These are phyloP conservation scores for Aspergillus novoparasiticus DNA, from an alignment of 2,329 filamentous ascomycete genomes.

Conservation along the genomic window DNA sequence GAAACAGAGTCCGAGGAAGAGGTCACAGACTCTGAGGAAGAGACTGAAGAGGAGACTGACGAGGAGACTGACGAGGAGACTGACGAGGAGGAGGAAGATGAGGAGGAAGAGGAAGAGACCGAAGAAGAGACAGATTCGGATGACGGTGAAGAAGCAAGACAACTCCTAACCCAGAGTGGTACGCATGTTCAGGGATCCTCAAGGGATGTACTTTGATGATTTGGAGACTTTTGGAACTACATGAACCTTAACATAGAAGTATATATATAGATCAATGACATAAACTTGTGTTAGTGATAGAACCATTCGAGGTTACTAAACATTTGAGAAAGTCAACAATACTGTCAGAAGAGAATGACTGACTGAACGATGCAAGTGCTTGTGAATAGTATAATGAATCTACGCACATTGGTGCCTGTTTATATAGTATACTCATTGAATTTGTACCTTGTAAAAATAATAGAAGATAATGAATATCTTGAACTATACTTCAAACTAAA, in stretches of 20 bases:
- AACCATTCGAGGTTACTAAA: background rate
- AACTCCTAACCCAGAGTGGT: slow-evolving; percentile 17
- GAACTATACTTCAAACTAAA: too few species aligned
- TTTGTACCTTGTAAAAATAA: too few species aligned
- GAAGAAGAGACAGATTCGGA: slow-evolving; percentile 49
- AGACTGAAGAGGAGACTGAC: slow-evolving; percentile 49
- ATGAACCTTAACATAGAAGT: background rate
- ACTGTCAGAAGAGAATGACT: background rate
- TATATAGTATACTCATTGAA: too few species aligned
- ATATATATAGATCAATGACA: background rate
- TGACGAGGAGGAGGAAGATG: slow-evolving; percentile 48
- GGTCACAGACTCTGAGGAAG: slow-evolving; percentile 56
- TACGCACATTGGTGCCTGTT: too few species aligned
- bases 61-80: slow-evolving; percentile 43
- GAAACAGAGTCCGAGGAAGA: slow-evolving; percentile 55
- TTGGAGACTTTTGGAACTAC: background rate
- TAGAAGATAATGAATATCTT: too few species aligned
- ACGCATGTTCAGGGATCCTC: background rate
- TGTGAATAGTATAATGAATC: background rate
- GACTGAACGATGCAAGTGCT: background rate
- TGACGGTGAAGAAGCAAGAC: slow-evolving; percentile 44
- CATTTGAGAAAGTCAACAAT: background rate
- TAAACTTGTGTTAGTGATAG: background rate
- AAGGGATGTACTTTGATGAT: background rate
- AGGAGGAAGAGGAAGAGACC: slow-evolving; percentile 47